These are phyloP conservation scores for Globisporangium ultimum DNA, from an alignment of 352 stramenopile species.

Conservation along the genomic window DNA sequence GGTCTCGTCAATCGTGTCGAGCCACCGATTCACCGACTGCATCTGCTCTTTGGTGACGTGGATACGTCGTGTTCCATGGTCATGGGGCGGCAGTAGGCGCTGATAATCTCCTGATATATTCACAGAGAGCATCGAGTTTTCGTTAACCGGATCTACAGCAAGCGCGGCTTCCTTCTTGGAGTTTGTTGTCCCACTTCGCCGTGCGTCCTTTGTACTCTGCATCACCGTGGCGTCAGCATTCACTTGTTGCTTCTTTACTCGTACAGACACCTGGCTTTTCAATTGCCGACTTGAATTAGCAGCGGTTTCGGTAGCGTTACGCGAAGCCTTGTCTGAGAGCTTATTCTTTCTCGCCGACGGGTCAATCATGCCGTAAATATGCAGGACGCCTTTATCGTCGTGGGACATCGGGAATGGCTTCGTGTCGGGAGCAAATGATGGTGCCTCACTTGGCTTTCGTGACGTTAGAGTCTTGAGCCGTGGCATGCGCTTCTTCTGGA, in stretches of 20 bases:
- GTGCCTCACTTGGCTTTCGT: constrained; percentile 1
- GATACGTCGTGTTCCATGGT: constrained; percentile 8
- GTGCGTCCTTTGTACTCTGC: too few species aligned
- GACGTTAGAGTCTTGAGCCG: not conserved
- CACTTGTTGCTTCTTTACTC: too few species aligned
- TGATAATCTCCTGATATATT: not conserved
- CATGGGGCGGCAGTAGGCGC: not conserved
- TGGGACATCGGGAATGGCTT: constrained; percentile 9
- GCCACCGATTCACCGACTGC: constrained; percentile 16
- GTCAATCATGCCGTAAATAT: constrained; percentile 38
- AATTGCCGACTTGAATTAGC: too few species aligned
- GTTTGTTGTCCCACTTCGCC: not conserved
- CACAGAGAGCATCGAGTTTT: constrained; percentile 1
- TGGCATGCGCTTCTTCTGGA: too few species aligned
- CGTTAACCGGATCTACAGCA: not conserved
- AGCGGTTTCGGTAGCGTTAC: too few species aligned
- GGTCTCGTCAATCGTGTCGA: constrained; percentile 14
- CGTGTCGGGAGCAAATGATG: not conserved
- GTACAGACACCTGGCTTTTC: too few species aligned
- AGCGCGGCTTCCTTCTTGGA: not conserved
- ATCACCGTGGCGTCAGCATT: too few species aligned
- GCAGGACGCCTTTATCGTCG: constrained; percentile 22
- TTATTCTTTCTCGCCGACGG: constrained; percentile 9
- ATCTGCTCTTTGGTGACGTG: constrained; percentile 35
- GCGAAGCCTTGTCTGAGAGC: too few species aligned